These are phyloP conservation scores for Castanopsis chinensis DNA, from an alignment of 306 rosid genomes.

Conservation along the genomic window DNA sequence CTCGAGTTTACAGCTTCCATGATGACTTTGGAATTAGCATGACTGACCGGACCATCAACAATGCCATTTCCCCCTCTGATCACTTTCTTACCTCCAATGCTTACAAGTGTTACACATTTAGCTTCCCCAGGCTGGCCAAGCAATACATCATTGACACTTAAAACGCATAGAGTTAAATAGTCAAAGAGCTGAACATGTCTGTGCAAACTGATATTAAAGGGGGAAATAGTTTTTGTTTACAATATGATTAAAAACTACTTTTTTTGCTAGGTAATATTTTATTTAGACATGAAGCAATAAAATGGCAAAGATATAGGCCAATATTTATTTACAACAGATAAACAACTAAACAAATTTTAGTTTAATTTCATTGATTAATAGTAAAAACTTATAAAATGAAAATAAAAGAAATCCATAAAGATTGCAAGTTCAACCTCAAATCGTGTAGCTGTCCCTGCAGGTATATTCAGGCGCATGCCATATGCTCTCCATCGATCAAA, in stretches of 20 bases:
- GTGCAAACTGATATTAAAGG: neutral
- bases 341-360: neutral
- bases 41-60: slow-evolving; percentile 62
- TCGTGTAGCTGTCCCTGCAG: slow-evolving; percentile 84
- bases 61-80: slow-evolving; percentile 81
- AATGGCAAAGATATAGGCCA: neutral
- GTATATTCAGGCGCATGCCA: slow-evolving; percentile 87
- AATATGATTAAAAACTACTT: neutral
- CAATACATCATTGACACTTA: slow-evolving; percentile 22
- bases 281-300: neutral
- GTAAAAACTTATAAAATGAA: slow-evolving; percentile 5
- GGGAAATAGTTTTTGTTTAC: neutral
- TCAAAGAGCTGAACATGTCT: slow-evolving; percentile 5
- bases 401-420: neutral
- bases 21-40: slow-evolving; percentile 41
- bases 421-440: slow-evolving; percentile 64
- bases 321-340: neutral
- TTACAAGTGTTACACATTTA: slow-evolving; percentile 71
- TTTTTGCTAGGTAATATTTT: neutral
- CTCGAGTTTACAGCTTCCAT: slow-evolving; percentile 46
- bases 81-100: slow-evolving; percentile 74
- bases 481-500: slow-evolving; percentile 79
- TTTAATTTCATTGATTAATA: neutral
- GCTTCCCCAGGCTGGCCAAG: slow-evolving; percentile 77
- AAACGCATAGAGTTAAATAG: slow-evolving; percentile 4